Percentiles rank a stretch among this genome's conserved stretches.
phyloP scores from a whole-genome alignment of 164 flowering plant species.

The Umbellularia californica region DNA sequence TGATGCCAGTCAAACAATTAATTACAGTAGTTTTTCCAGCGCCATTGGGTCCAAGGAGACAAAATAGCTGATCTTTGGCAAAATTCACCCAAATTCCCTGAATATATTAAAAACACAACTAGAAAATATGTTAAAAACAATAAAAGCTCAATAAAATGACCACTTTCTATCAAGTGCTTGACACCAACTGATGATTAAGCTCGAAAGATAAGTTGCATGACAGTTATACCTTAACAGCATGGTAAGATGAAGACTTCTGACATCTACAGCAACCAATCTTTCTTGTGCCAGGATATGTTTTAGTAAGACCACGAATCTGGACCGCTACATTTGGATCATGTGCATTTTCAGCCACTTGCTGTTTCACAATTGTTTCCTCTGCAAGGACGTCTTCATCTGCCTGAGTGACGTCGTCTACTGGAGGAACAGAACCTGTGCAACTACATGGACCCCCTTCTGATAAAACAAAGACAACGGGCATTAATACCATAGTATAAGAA shows the following conservation, averaged over 20 bases:
- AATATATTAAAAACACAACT: slow-evolving; percentile 1
- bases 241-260: slow-evolving; percentile 64
- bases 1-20: slow-evolving; percentile 91
- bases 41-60: slow-evolving; percentile 99
- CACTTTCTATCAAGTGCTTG: background rate
- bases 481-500: too few species aligned
- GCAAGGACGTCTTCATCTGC: slow-evolving; percentile 91
- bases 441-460: slow-evolving; percentile 80
- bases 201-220: background rate
- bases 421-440: slow-evolving; percentile 58
- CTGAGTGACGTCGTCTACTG: slow-evolving; percentile 39
- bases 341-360: slow-evolving; percentile 44
- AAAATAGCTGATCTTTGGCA: slow-evolving; percentile 81
- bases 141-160: too few species aligned
- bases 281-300: slow-evolving; percentile 72
- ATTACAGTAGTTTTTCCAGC: slow-evolving; percentile 97
- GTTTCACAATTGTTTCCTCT: slow-evolving; percentile 74
- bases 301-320: slow-evolving; percentile 85
- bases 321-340: slow-evolving; percentile 68
- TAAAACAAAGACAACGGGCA: slow-evolving; percentile 10
- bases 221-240: slow-evolving; percentile 72
- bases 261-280: slow-evolving; percentile 70
- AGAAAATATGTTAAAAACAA: too few species aligned
- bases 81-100: slow-evolving; percentile 95
- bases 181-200: background rate